Conservation (phyloP, 2,329 filamentous ascomycete species). For the Botrytis fragariae region DNA sequence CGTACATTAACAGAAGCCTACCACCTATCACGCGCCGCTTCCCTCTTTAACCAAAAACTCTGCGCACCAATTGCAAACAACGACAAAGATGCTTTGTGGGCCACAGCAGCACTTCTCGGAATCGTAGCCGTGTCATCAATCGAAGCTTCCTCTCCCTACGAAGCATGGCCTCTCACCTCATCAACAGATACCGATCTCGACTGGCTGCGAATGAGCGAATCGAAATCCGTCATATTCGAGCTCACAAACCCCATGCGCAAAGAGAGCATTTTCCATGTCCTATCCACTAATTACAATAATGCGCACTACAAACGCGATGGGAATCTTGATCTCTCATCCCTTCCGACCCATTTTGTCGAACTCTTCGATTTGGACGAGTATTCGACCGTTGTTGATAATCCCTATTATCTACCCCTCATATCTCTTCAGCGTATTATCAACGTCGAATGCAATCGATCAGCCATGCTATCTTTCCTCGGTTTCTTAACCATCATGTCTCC, state of each 20-base stretch:
- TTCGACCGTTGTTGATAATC: conserved; percentile 17
- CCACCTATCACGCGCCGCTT: conserved; percentile 49
- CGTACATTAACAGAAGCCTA: conserved; percentile 40
- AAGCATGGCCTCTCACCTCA: conserved; percentile 56
- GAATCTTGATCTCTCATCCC: background rate
- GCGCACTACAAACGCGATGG: background rate
- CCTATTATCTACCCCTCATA: conserved; percentile 23
- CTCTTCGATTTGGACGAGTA: conserved; percentile 24
- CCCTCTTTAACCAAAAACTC: conserved; percentile 48
- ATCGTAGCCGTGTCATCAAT: conserved; percentile 46
- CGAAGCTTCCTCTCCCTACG: conserved; percentile 43
- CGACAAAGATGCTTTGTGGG: conserved; percentile 50
- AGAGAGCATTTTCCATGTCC: conserved; percentile 6
- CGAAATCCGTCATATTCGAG: conserved; percentile 54
- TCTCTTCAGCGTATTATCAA: conserved; percentile 17
- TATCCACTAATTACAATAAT: background rate
- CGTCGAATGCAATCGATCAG: conserved; percentile 39
- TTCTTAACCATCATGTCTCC: conserved; percentile 48
- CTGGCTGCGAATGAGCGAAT: conserved; percentile 57
- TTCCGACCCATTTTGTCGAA: conserved; percentile 19
- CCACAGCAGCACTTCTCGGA: conserved; percentile 48
- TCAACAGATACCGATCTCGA: conserved; percentile 48
- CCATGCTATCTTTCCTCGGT: conserved; percentile 46
- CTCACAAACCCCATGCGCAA: conserved; percentile 14
- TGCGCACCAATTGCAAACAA: conserved; percentile 39